Base-by-base conservation (phyloP, 2,329 filamentous ascomycete genomes). In the Colletotrichum musicola region DNA sequence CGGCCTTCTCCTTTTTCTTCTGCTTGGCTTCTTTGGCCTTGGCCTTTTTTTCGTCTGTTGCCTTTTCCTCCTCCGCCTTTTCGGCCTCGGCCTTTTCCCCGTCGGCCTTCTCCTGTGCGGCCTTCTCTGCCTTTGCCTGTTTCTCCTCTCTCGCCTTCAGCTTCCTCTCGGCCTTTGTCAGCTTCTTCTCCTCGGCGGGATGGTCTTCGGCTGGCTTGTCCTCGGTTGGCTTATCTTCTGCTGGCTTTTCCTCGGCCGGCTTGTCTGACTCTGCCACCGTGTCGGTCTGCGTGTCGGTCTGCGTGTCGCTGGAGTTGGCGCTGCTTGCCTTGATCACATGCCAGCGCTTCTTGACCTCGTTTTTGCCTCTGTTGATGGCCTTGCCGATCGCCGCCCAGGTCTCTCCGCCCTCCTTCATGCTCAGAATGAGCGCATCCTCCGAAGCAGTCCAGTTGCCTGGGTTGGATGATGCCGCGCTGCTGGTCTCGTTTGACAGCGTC, bases 301-400 rank as follows among this genome's bases (percentile, higher is more conserved):
- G 54, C 13, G 47, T 20, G 16, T 64, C 61, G 54, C 13, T 38
- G 6, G 54, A 64, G 51, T 69, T 71, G 13, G 66, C 70, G 13
- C 50, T n/a, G 38, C 73, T 70, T n/a, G 73, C 62, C 62, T 76
- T 74, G 44, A 81, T 73, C n/a, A 72, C 53, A 42, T 76, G 74
- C 78, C 77, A 81, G 4, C 79, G 77, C 20, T 72, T 70, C 62
- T 74, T 76, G 38, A 75, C 73, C 3, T 80, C 76, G 6, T 71
- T 72, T 62, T 76, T 79, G 30, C 51, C 49, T 6, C 72, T 74
- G n/a, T 72, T 64, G 3, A 81, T 73, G 1, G 73, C 72, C 2
- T 51, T 54, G 4, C 73, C 70, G 27, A 81, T 80, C 12, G 75
- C 74, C 0, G 65, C 64, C 80, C 79, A 81, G 2, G 75, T 61